Conservation (phyloP, 805 yeast genomes). For the Barnettozyma siamensis region DNA sequence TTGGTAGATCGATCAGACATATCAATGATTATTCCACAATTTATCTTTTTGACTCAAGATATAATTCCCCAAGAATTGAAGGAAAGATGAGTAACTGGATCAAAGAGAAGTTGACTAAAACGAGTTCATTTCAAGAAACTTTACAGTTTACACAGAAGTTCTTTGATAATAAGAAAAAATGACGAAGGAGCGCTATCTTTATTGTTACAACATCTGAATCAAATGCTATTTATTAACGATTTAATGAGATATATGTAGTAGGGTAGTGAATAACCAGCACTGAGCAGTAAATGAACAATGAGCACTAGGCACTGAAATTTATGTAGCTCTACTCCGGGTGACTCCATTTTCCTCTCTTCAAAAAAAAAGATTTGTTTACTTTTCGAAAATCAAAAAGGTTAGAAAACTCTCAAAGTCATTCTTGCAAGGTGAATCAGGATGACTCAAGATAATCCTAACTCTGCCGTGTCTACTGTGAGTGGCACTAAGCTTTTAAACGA, state of each 20-base stretch:
- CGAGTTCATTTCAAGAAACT: slow-evolving; percentile 14
- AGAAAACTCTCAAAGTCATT: background rate
- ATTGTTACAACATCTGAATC: too few relatives aligned
- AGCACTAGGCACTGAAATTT: too few relatives aligned
- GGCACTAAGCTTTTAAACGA: slow-evolving; percentile 48
- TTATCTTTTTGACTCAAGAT: slow-evolving; percentile 65
- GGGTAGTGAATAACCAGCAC: too few relatives aligned
- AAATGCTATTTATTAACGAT: too few relatives aligned
- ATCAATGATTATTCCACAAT: slow-evolving; percentile 74
- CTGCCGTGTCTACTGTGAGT: slow-evolving; percentile 3
- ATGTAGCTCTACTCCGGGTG: slow-evolving; percentile 9
- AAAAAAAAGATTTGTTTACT: slow-evolving; percentile 7
- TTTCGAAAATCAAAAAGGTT: too few relatives aligned
- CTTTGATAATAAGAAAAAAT: slow-evolving; percentile 8
- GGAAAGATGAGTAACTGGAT: slow-evolving; percentile 74
- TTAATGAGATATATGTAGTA: too few relatives aligned
- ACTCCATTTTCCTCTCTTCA: background rate
- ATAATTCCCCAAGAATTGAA: slow-evolving; percentile 38
- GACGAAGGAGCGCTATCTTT: too few relatives aligned
- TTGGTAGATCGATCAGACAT: slow-evolving; percentile 89
- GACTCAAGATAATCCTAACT: slow-evolving; percentile 1
- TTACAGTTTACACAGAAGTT: slow-evolving; percentile 19
- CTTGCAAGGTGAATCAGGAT: background rate
- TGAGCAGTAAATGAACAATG: too few relatives aligned
- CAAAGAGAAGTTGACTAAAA: slow-evolving; percentile 31